Percentiles rank a stretch among this genome's conserved stretches.
Evolutionary conservation across 2,329 filamentous ascomycete genomes (phyloP).

Genomic region (Trichoderma harzianum): DNA sequence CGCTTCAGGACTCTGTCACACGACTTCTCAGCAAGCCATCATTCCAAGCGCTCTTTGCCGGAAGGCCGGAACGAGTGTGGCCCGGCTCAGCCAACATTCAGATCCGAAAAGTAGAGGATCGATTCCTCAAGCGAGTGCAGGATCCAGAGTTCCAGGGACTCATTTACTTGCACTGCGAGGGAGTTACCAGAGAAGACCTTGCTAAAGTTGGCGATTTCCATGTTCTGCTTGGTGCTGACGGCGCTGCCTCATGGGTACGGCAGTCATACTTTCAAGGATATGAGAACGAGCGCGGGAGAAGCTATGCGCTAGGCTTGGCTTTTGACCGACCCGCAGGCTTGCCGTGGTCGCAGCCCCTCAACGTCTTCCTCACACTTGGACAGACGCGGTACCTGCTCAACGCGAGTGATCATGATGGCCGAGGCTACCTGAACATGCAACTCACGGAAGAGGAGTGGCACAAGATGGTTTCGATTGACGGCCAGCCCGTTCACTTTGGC

Average conservation of each 20-base stretch:
- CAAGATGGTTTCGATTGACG: conserved; percentile 32
- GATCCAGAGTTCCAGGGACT: conserved; percentile 30
- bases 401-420: conserved; percentile 33
- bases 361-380: conserved; percentile 36
- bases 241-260: conserved; percentile 36
- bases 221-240: conserved; percentile 35
- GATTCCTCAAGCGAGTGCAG: conserved; percentile 35
- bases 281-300: conserved; percentile 33
- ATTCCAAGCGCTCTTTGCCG: conserved; percentile 31
- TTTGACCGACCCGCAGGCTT: conserved; percentile 33
- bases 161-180: conserved; percentile 34
- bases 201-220: conserved; percentile 35
- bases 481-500: conserved; percentile 33
- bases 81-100: conserved; percentile 37
- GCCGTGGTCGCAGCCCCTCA: conserved; percentile 35
- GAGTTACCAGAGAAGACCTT: conserved; percentile 29
- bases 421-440: conserved; percentile 37
- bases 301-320: conserved; percentile 35
- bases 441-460: conserved; percentile 37
- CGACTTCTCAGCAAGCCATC: conserved; percentile 28
- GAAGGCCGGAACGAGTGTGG: conserved; percentile 35
- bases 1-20: conserved; percentile 35
- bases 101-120: conserved; percentile 38
- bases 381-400: conserved; percentile 38
- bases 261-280: conserved; percentile 34